Evolutionary conservation across 2,329 filamentous ascomycete genomes (phyloP).

Genomic region (Thyridium curvatum): DNA sequence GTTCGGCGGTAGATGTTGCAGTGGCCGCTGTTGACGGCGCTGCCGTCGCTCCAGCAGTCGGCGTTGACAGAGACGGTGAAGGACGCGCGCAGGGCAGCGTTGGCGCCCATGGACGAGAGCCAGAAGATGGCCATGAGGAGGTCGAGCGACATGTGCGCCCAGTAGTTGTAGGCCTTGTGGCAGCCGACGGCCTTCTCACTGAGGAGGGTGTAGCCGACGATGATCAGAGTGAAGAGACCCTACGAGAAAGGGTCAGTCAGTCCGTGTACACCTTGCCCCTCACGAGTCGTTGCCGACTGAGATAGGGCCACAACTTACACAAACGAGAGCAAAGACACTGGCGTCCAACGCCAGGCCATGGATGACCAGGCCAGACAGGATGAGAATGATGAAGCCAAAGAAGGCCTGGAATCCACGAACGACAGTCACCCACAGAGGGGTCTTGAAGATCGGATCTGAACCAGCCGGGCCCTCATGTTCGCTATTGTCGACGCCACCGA

Average conservation of each 20-base stretch:
- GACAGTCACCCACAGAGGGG: constrained; percentile 15
- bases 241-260: constrained; percentile 4
- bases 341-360: constrained; percentile 17
- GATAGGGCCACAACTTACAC: constrained; percentile 12
- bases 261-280: background rate
- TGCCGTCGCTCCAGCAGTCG: constrained; percentile 19
- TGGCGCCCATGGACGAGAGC: constrained; percentile 23
- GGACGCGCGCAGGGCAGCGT: constrained; percentile 16
- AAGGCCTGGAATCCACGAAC: constrained; percentile 20
- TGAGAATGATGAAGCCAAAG: constrained; percentile 16
- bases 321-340: constrained; percentile 18
- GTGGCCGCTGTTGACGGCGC: constrained; percentile 14
- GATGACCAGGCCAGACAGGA: constrained; percentile 18
- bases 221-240: constrained; percentile 19
- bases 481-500: constrained; percentile 1
- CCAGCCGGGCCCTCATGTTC: constrained; percentile 5
- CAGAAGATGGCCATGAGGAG: constrained; percentile 23
- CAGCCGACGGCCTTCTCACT: constrained; percentile 17
- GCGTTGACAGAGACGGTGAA: constrained; percentile 14
- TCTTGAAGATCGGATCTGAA: constrained; percentile 15
- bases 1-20: constrained; percentile 13
- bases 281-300: background rate
- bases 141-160: constrained; percentile 22
- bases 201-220: constrained; percentile 18
- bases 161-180: constrained; percentile 21